Base-by-base conservation (phyloP, 2,329 filamentous ascomycete species). In the Diplodia seriata region DNA sequence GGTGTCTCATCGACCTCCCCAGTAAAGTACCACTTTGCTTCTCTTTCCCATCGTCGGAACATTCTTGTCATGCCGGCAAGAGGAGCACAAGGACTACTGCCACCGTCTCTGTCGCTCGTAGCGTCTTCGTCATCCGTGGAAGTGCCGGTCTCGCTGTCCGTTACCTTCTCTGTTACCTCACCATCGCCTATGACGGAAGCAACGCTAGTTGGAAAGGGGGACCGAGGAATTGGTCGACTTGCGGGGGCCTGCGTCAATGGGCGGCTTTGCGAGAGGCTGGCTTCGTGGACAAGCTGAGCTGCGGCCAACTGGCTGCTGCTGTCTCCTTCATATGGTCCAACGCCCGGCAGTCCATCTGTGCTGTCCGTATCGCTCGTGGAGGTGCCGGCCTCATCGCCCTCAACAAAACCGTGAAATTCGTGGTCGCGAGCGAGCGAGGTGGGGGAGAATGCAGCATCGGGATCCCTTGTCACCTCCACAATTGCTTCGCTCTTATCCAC, bases 401-500 rank as follows among this genome's bases (percentile, higher is more conserved):
- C 59, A 31, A 63, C 59, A 9, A 11, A 31, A 47, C 59, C 59
- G 18, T 11, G 29, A 31, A 50, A 63, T 4, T 15, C 18, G 14
- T 56, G 33, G 18, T 36, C 31, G 11, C 33, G 23, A n/a, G 20
- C 53, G 18, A 9, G 20, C n/a, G 14, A 11, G 9, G n/a, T 31
- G 4, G 36, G 18, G 6, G 29, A n/a, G 3, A n/a, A 29, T 3
- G 18, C n/a, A 31, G 26, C 9, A 23, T 38, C 43, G 14, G 14
- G 20, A 14, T 36, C 43, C 20, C 31, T 47, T 72, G 73, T 62
- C 40, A 53, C 29, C 0, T 18, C 14, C 29, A 7, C 43, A 8
- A 20, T 15, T 33, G 4, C 53, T 14, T 40, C 55, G 68, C 76
- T 76, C 36, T 68, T 38, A 33, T 66, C 68, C 68, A 76, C 75